Evolutionary conservation across 345 rosid species (phyloP), one percentile per base, ranked within the genome.

Genomic region (Camelina laxa): DNA sequence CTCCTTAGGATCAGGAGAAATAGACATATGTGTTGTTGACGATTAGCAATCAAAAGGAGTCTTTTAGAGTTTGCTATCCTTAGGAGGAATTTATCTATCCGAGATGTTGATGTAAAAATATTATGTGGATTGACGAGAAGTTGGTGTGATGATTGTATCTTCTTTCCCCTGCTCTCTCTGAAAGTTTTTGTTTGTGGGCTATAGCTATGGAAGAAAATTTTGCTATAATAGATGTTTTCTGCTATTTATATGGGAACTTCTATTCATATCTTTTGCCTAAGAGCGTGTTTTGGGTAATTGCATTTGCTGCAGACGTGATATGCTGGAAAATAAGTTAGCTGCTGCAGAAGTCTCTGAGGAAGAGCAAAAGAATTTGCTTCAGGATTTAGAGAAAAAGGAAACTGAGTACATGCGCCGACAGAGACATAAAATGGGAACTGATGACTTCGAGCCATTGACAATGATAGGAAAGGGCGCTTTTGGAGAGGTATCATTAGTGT

Each of bases 391-490:
- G 85, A 90, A 88, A 87, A 91, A 90, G 79, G 98, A 94, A 85
- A 90, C 92, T 45, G 98, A 94, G 77, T 94, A 88, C 82, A 91
- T 94, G 98, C 97, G 97, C 19, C 87, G 90, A 56, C 97, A 88
- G 79, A 86, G 97, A 82, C 98, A 91, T 86, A 94, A 94, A 81
- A 94, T 94, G 97, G 97, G 97, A 42, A 88, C 96, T 77, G 98
- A 94, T 79, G 98, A 94, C 84, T 94, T 94, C 73, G 98, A 94
- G 84, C 96, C 93, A 39, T 81, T 94, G 87, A 94, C 98, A 62
- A 91, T 94, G 97, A 94, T 94, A 80, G 98, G 98, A 60, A 94
- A 91, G 82, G 98, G 98, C 38, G 98, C 97, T 72, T 94, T 94
- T 76, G 98, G 98, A 69, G 98, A 94, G 98, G 98, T 93, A 84